These are phyloP conservation scores for Leccinum olivaceopallidum DNA, from an alignment of 768 basidiomycete genomes.

Conservation along the genomic window DNA sequence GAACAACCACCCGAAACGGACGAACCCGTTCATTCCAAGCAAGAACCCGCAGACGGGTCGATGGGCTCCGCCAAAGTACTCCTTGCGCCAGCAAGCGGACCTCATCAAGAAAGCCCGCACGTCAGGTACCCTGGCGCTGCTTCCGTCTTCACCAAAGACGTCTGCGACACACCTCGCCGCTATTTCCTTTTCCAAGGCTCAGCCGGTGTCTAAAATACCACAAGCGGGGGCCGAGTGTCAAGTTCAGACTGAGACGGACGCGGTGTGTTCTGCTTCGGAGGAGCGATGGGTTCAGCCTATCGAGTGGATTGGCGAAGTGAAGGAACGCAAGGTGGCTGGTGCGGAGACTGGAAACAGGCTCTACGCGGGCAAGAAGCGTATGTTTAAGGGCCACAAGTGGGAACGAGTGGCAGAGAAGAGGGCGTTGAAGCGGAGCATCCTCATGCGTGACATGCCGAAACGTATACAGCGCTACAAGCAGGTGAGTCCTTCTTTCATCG, in stretches of 20 bases:
- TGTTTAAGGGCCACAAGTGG: conserved; percentile 96
- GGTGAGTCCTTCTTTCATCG: conserved; percentile 41
- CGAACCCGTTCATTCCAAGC: conserved; percentile 72
- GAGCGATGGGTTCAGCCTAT: conserved; percentile 27
- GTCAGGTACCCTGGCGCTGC: conserved; percentile 50
- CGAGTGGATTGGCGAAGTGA: conserved; percentile 44
- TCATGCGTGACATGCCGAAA: conserved; percentile 70
- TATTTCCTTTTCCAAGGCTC: conserved; percentile 20
- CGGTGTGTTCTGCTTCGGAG: neutral
- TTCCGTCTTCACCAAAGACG: conserved; percentile 72
- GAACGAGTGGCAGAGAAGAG: conserved; percentile 57
- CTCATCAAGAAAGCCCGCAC: conserved; percentile 70
- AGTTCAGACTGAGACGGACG: neutral
- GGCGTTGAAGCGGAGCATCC: conserved; percentile 47
- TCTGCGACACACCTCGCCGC: conserved; percentile 25
- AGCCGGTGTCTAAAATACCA: conserved; percentile 8
- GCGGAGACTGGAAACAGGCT: conserved; percentile 59
- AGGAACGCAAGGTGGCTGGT: conserved; percentile 45
- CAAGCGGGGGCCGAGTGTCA: conserved; percentile 1
- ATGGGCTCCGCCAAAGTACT: conserved; percentile 73
- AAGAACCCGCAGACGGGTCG: conserved; percentile 58
- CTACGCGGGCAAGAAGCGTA: conserved; percentile 75
- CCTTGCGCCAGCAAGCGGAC: conserved; percentile 75
- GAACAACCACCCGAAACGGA: conserved; percentile 23
- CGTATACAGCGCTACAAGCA: conserved; percentile 66